These are phyloP conservation scores for Saccharomycopsis hybrid DNA, from an alignment of 1,139 yeast species.

Conservation along the genomic window DNA sequence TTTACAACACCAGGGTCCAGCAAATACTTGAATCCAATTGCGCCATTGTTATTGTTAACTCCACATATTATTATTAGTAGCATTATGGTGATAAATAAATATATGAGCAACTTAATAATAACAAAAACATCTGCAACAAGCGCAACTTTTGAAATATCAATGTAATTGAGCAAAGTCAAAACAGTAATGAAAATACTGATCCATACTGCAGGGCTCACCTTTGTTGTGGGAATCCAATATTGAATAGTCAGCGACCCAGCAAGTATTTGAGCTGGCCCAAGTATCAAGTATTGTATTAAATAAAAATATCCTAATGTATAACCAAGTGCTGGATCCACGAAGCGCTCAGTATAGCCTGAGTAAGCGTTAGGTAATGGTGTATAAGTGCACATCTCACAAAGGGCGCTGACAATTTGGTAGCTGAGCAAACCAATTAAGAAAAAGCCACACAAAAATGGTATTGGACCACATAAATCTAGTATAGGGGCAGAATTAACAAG, in stretches of 20 bases:
- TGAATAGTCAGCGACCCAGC: constrained; percentile 25
- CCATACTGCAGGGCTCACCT: constrained; percentile 39
- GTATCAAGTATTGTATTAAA: constrained; percentile 32
- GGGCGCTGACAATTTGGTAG: constrained; percentile 42
- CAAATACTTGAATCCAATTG: constrained; percentile 59
- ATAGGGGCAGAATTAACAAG: constrained; percentile 12
- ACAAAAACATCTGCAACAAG: constrained; percentile 44
- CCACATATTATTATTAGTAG: constrained; percentile 29
- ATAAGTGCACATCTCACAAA: constrained; percentile 55
- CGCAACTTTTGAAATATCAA: constrained; percentile 46
- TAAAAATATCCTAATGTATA: constrained; percentile 60
- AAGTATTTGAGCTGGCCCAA: constrained; percentile 20
- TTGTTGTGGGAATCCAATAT: constrained; percentile 44
- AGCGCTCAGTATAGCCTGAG: constrained; percentile 46
- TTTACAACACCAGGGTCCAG: constrained; percentile 43
- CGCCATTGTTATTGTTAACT: constrained; percentile 29
- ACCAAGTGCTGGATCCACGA: constrained; percentile 52
- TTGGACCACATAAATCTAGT: constrained; percentile 44
- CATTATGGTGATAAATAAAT: constrained; percentile 28
- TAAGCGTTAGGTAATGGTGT: constrained; percentile 56
- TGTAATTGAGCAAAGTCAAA: constrained; percentile 36
- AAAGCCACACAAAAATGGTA: constrained; percentile 46
- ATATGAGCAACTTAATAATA: constrained; percentile 28
- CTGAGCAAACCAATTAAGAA: constrained; percentile 43
- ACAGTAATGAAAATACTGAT: constrained; percentile 41